Conservation (phyloP, 768 basidiomycete species). For the Podaxis sp. region DNA sequence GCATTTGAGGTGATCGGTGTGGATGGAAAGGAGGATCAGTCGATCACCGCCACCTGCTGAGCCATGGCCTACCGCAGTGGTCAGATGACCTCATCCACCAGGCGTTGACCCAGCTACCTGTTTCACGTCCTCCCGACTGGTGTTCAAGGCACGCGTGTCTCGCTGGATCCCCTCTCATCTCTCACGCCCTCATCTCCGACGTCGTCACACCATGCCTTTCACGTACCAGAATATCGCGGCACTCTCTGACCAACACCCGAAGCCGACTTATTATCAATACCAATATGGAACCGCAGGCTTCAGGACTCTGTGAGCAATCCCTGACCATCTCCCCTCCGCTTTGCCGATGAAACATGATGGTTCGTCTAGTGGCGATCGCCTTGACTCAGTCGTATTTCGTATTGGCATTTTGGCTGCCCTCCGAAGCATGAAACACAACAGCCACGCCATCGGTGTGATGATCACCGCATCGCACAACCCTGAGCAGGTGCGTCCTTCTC, state of each 20-base stretch:
- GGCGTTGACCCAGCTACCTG: not conserved
- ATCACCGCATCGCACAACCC: constrained; percentile 99
- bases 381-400: constrained; percentile 93
- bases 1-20: constrained; percentile 48
- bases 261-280: constrained; percentile 67
- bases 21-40: constrained; percentile 21
- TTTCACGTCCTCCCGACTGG: not conserved
- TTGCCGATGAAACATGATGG: constrained; percentile 14
- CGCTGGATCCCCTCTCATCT: not conserved
- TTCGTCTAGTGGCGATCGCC: constrained; percentile 53
- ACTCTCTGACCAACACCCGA: constrained; percentile 64
- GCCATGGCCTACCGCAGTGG: constrained; percentile 6
- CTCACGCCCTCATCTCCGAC: not conserved
- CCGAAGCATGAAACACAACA: constrained; percentile 88
- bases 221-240: constrained; percentile 44
- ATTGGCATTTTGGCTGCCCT: constrained; percentile 89
- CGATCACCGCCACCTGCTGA: constrained; percentile 12
- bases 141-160: constrained; percentile 2
- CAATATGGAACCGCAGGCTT: constrained; percentile 96
- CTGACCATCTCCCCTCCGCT: not conserved
- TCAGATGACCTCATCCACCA: constrained; percentile 20
- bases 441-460: constrained; percentile 95
- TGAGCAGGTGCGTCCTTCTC: constrained; percentile 65
- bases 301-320: constrained; percentile 72
- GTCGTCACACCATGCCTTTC: constrained; percentile 9